Evolutionary conservation across 1,284 basidiomycete genomes (phyloP).

Genomic region (Sutorius eximius): DNA sequence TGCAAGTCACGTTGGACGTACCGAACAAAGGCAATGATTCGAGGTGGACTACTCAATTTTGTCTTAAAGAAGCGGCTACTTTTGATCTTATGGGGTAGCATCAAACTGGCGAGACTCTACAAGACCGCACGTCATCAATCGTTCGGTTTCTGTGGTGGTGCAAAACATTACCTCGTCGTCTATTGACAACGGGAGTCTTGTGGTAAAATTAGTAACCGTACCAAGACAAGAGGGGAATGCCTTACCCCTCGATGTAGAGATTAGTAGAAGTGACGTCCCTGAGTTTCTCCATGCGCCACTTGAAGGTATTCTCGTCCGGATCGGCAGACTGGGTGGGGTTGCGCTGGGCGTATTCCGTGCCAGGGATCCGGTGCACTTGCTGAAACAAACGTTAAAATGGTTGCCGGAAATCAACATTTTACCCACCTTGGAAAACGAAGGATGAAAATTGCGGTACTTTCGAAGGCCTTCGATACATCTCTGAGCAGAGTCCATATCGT

Average conservation of each 20-base stretch:
- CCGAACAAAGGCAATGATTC: conserved; percentile 77
- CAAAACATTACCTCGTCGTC: conserved; percentile 39
- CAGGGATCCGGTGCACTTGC: conserved; percentile 79
- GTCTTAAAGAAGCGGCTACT: conserved; percentile 76
- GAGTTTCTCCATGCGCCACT: conserved; percentile 68
- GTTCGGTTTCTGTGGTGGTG: neutral
- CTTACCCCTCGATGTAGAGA: conserved; percentile 70
- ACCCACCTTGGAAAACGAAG: conserved; percentile 63
- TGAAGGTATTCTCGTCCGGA: conserved; percentile 54
- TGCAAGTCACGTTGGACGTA: conserved; percentile 32
- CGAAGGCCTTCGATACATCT: conserved; percentile 66
- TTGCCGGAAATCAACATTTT: neutral
- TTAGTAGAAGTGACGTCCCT: conserved; percentile 64
- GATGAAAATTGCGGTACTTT: conserved; percentile 70
- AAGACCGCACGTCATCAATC: neutral
- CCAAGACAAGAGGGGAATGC: neutral
- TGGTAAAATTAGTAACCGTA: conserved; percentile 4
- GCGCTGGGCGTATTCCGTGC: conserved; percentile 52
- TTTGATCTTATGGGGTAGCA: conserved; percentile 63
- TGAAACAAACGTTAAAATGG: conserved; percentile 27
- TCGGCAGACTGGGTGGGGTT: conserved; percentile 19
- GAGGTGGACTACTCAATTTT: conserved; percentile 65
- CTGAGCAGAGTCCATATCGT: conserved; percentile 60
- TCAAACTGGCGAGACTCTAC: conserved; percentile 58
- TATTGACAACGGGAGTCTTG: conserved; percentile 59